Evolutionary conservation across 371 early-diverging fungal species (phyloP), one percentile per base, ranked within the genome.

Genomic region (Dichotomocladium elegans): DNA sequence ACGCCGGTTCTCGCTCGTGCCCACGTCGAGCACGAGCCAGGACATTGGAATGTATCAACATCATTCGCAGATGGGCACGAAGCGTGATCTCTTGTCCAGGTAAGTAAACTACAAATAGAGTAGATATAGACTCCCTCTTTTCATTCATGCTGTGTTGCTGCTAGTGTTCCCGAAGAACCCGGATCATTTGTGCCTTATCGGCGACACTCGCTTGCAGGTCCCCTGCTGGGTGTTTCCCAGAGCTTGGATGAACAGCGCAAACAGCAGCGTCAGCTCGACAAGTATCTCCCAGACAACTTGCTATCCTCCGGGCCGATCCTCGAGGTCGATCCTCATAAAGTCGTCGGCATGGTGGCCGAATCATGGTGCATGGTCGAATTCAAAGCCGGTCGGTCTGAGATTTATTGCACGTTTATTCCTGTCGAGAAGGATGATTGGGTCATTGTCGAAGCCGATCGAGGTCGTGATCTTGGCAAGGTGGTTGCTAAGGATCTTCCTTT

Each of bases 381-480:
- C 67, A 94, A 93, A 58, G 86, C n/a, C 15, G 89, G 89, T 12
- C 79, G 92, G 15, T 83, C 78, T 21, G 93, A 93, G 54, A 74
- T 84, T 34, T 93, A 61, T 21, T 70, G 6, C 42, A 70, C 49
- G 35, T 55, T 10, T 51, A 85, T 60, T 15, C 54, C 56, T 3
- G 63, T 63, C 14, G 55, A 57, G 26, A 57, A 48, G 12, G 58
- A 63, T 12, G 63, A 63, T 41, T 63, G 63, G 63, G 95, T 93
- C 5, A 91, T 98, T 64, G 95, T 96, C 0, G 96, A 98, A 67
- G 98, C 94, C 1, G 98, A 98, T 60, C 86, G 98, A 26, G 98
- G 97, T 12, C 89, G 92, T 43, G 98, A 98, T 68, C 65, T 98
- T 17, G 98, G 98, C 10, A 85, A 87, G 53, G 85, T 96, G 19